Evolutionary conservation across 2,329 filamentous ascomycete genomes (phyloP).

Genomic region (Diaporthe sp.): DNA sequence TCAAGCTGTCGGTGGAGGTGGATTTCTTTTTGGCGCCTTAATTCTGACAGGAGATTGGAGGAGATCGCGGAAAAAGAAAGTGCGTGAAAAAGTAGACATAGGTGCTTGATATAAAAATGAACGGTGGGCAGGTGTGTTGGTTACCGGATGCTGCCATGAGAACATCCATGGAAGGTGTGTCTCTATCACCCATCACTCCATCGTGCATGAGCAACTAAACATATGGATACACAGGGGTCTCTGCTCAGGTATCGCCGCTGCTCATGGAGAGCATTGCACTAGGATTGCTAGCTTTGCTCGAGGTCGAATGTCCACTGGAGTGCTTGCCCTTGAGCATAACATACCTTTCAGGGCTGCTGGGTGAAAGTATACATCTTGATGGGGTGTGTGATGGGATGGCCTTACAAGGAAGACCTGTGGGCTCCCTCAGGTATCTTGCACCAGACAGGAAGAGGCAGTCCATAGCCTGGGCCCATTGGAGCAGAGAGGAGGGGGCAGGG

Average conservation of each 20-base stretch:
- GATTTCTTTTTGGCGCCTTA: not conserved
- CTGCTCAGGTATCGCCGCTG: not conserved
- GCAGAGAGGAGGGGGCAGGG: conserved; percentile 10
- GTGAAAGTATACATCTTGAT: not conserved
- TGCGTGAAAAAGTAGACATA: conserved; percentile 28
- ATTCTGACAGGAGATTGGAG: conserved; percentile 30
- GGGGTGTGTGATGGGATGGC: not conserved
- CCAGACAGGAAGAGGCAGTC: conserved; percentile 22
- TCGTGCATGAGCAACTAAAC: not conserved
- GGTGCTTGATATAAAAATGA: conserved; percentile 34
- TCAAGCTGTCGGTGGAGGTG: conserved; percentile 14
- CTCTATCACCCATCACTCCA: not conserved
- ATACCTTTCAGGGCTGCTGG: not conserved
- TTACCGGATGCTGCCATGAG: conserved; percentile 12
- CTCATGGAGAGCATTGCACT: not conserved
- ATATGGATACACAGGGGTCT: conserved; percentile 1
- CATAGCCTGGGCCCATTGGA: conserved; percentile 4
- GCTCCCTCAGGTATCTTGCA: conserved; percentile 32
- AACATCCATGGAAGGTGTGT: conserved; percentile 22
- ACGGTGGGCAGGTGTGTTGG: not conserved
- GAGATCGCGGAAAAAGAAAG: conserved; percentile 9
- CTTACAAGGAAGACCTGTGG: not conserved
- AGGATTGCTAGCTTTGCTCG: not conserved
- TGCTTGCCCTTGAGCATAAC: not conserved
- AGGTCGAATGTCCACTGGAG: not conserved